A percentile compares a stretch with the other conserved stretches of the same genome.
phyloP scores from a whole-genome alignment of 768 basidiomycete genomes.

The Mycena filopes region DNA sequence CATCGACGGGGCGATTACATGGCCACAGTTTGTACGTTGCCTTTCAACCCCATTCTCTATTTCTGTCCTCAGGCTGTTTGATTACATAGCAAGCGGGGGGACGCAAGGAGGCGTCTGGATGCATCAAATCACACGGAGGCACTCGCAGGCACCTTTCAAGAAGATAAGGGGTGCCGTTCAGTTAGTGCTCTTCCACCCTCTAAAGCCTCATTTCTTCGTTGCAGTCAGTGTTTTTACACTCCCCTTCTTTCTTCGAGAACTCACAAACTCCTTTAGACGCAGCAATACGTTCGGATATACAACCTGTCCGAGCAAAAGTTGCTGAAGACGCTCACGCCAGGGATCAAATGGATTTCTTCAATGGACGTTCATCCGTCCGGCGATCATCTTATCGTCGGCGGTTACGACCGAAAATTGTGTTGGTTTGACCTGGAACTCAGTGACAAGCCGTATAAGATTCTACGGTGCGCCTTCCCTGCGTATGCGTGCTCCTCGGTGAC shows the following conservation, averaged over 20 bases:
- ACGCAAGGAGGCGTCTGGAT: constrained; percentile 92
- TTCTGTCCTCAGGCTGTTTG: constrained; percentile 24
- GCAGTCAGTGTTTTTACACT: constrained; percentile 69
- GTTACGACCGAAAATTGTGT: constrained; percentile 96
- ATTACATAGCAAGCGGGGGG: constrained; percentile 65
- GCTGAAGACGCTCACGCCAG: constrained; percentile 93
- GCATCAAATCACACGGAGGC: constrained; percentile 91
- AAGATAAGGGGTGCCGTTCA: constrained; percentile 93
- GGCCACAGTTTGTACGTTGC: constrained; percentile 88
- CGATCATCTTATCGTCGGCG: constrained; percentile 96
- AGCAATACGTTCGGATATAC: constrained; percentile 95
- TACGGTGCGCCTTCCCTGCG: constrained; percentile 67
- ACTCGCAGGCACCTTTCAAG: constrained; percentile 98
- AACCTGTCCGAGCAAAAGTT: constrained; percentile 94
- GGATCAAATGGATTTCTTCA: constrained; percentile 96
- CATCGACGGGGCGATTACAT: constrained; percentile 96
- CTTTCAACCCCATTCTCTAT: not conserved
- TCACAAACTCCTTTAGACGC: constrained; percentile 68
- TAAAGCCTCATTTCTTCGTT: constrained; percentile 96
- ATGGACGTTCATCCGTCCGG: constrained; percentile 97
- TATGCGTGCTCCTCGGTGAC: constrained; percentile 17
- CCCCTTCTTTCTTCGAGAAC: constrained; percentile 26
- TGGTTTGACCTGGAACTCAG: constrained; percentile 99
- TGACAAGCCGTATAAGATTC: constrained; percentile 95
- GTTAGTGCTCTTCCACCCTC: constrained; percentile 93